Evolutionary conservation across 2,329 filamentous ascomycete species (phyloP).

Genomic region (Bertia moriformis): DNA sequence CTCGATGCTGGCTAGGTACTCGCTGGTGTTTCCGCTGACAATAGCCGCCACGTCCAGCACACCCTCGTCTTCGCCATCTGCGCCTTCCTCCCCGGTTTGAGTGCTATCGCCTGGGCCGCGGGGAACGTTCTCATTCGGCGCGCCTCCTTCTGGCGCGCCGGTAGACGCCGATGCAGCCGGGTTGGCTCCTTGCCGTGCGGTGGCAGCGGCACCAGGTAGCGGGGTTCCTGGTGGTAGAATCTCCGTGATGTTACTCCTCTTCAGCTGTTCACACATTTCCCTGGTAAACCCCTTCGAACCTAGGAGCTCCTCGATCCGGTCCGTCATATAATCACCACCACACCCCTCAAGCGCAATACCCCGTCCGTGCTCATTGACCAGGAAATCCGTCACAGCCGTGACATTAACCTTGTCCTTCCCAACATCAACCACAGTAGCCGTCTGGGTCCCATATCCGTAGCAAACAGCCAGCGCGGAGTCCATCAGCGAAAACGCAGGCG

Average conservation of each 20-base stretch:
- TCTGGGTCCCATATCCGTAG: slow-evolving; percentile 35
- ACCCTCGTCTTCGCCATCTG: slow-evolving; percentile 37
- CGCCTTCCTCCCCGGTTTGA: slow-evolving; percentile 33
- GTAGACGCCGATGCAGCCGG: slow-evolving; percentile 40
- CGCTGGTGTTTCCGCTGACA: slow-evolving; percentile 47
- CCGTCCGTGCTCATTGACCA: slow-evolving; percentile 42
- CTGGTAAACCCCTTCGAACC: slow-evolving; percentile 35
- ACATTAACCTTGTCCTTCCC: slow-evolving; percentile 52
- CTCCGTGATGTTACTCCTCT: slow-evolving; percentile 47
- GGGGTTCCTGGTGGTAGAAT: slow-evolving; percentile 37
- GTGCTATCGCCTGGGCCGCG: slow-evolving; percentile 37
- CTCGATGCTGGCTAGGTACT: slow-evolving; percentile 47
- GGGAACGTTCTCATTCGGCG: slow-evolving; percentile 25
- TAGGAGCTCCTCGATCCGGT: slow-evolving; percentile 39
- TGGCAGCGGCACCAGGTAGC: slow-evolving; percentile 31
- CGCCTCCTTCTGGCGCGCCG: slow-evolving; percentile 37
- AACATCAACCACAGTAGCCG: slow-evolving; percentile 48
- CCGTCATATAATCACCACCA: slow-evolving; percentile 51
- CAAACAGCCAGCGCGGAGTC: slow-evolving; percentile 46
- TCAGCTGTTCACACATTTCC: slow-evolving; percentile 52
- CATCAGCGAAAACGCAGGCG: slow-evolving; percentile 50
- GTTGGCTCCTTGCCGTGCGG: slow-evolving; percentile 25
- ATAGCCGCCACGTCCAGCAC: slow-evolving; percentile 52
- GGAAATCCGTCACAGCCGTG: slow-evolving; percentile 47
- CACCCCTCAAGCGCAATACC: slow-evolving; percentile 35